phyloP scores from a whole-genome alignment of 768 basidiomycete species.

The Favolaschia claudopus region DNA sequence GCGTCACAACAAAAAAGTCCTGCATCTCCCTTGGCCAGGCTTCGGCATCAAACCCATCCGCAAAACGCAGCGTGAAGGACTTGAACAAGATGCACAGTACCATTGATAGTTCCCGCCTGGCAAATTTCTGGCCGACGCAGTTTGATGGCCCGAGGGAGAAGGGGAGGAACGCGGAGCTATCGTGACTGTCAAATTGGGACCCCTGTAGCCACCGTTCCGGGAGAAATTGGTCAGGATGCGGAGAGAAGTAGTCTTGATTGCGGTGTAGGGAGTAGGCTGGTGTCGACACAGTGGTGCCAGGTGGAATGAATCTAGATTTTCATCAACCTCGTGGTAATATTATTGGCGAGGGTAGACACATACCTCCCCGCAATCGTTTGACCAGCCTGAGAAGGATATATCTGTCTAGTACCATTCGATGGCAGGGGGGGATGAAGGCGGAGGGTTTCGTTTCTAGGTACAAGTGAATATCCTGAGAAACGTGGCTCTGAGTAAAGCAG shows the following conservation, averaged over 20 bases:
- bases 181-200: constrained; percentile 21
- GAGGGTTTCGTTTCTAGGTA: too few species aligned
- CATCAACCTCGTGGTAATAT: neutral
- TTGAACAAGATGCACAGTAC: constrained; percentile 44
- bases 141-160: constrained; percentile 50
- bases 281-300: constrained; percentile 52
- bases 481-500: neutral
- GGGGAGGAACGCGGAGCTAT: constrained; percentile 45
- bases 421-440: too few species aligned
- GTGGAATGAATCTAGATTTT: constrained; percentile 47
- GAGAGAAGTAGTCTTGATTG: constrained; percentile 57
- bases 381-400: neutral
- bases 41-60: constrained; percentile 35
- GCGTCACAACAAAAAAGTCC: constrained; percentile 44
- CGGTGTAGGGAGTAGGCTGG: too few species aligned
- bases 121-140: constrained; percentile 51
- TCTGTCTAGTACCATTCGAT: constrained; percentile 46
- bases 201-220: constrained; percentile 45
- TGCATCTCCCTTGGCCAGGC: constrained; percentile 41
- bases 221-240: constrained; percentile 50
- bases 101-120: constrained; percentile 48
- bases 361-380: neutral
- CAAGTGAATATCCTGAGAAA: constrained; percentile 52
- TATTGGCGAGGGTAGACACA: neutral
- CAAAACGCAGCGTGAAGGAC: constrained; percentile 44